Conservation (phyloP, 2,329 filamentous ascomycete genomes). For the Xylariomycetidae sp. region DNA sequence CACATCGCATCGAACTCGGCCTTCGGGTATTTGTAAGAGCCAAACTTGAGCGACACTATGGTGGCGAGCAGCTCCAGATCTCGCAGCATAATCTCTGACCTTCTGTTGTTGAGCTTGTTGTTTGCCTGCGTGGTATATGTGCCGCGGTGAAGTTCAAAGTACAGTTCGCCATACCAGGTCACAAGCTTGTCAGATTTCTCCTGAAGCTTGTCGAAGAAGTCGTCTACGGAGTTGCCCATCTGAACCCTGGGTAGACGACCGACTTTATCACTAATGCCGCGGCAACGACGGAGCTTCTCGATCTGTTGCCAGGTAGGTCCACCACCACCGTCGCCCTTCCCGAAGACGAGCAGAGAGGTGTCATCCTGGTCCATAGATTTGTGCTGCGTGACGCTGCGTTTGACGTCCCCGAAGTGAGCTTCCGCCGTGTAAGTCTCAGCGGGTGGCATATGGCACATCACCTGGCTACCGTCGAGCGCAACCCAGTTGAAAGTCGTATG, state of each 20-base stretch:
- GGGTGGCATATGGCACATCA: conserved; percentile 96
- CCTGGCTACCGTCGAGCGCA: conserved; percentile 88
- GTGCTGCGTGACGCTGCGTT: conserved; percentile 82
- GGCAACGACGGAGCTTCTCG: conserved; percentile 89
- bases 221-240: conserved; percentile 84
- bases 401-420: conserved; percentile 92
- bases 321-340: conserved; percentile 93
- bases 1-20: conserved; percentile 93
- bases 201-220: conserved; percentile 85
- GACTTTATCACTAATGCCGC: conserved; percentile 83
- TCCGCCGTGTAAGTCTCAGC: conserved; percentile 93
- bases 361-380: conserved; percentile 94
- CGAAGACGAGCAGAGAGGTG: conserved; percentile 87
- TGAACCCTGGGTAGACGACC: conserved; percentile 82
- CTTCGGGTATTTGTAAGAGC: conserved; percentile 84
- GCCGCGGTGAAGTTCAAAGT: conserved; percentile 94
- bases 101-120: conserved; percentile 92
- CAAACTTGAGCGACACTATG: conserved; percentile 69
- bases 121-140: conserved; percentile 97
- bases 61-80: conserved; percentile 88
- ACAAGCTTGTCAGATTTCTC: conserved; percentile 74
- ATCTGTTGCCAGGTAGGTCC: conserved; percentile 91
- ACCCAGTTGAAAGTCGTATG: conserved; percentile 99
- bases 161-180: conserved; percentile 97
- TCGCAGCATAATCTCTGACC: conserved; percentile 76